Percentiles rank a stretch among this genome's conserved stretches.
Evolutionary conservation across 176 grass and related monocot species (phyloP).

Genomic region (Leersia perrieri): DNA sequence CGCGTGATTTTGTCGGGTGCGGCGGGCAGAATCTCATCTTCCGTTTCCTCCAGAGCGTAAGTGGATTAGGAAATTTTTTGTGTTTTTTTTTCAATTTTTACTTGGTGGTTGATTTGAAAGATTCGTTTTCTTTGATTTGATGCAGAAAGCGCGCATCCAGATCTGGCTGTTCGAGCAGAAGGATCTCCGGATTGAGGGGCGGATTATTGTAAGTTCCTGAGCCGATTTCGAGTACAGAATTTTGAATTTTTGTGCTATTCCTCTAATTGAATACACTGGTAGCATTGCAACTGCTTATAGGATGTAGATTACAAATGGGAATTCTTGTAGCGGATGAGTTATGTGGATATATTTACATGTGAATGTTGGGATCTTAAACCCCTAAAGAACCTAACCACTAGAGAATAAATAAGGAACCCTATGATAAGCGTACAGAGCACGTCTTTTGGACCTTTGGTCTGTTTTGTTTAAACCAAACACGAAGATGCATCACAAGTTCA

Average conservation of each 20-base stretch:
- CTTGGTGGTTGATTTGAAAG: neutral
- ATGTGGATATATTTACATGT: neutral
- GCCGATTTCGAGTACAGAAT: neutral
- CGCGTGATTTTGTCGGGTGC: neutral
- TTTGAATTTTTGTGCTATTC: neutral
- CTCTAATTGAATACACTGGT: neutral
- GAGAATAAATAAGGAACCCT: neutral
- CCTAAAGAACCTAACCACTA: neutral
- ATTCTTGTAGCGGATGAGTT: neutral
- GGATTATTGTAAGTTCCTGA: slow-evolving; percentile 71
- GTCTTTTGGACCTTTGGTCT: neutral
- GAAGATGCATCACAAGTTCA: neutral
- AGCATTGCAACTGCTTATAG: neutral
- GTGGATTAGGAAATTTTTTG: slow-evolving; percentile 13
- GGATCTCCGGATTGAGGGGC: slow-evolving; percentile 88
- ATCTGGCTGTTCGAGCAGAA: slow-evolving; percentile 98
- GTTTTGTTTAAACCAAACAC: neutral
- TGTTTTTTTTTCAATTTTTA: neutral
- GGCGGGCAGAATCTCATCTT: slow-evolving; percentile 88
- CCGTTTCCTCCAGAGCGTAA: slow-evolving; percentile 96
- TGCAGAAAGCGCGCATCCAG: slow-evolving; percentile 95
- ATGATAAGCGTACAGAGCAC: neutral
- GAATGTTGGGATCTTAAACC: neutral
- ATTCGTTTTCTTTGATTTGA: neutral
- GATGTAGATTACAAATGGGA: neutral